phyloP scores from a whole-genome alignment of 2,329 filamentous ascomycete species.

The Arthrinium puccinioides region DNA sequence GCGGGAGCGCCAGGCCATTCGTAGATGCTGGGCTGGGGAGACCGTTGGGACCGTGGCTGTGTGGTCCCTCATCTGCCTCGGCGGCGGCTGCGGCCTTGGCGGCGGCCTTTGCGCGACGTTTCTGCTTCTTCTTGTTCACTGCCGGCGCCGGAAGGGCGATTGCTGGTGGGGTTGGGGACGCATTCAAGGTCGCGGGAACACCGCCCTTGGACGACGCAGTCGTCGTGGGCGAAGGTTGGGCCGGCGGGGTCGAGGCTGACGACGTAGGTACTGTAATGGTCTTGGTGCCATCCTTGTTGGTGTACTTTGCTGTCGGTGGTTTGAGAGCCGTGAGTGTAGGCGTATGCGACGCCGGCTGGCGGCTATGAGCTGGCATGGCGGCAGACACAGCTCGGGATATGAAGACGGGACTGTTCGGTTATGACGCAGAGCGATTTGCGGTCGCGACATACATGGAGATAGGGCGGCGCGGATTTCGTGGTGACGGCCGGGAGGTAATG shows the following conservation, averaged over 20 bases:
- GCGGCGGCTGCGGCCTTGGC: slow-evolving; percentile 54
- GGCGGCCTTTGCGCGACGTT: slow-evolving; percentile 80
- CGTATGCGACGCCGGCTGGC: slow-evolving; percentile 39
- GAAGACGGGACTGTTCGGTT: slow-evolving; percentile 7
- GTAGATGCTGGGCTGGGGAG: slow-evolving; percentile 28
- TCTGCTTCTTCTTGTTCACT: slow-evolving; percentile 92
- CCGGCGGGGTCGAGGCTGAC: slow-evolving; percentile 40
- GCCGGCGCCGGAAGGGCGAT: slow-evolving; percentile 30
- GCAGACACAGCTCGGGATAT: slow-evolving; percentile 12
- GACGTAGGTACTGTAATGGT: slow-evolving; percentile 59
- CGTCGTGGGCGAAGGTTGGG: slow-evolving; percentile 44
- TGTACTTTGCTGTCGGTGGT: slow-evolving; percentile 42
- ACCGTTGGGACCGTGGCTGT: slow-evolving; percentile 29
- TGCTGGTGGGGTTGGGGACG: slow-evolving; percentile 19
- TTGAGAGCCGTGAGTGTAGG: slow-evolving; percentile 46
- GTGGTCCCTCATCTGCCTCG: slow-evolving; percentile 21
- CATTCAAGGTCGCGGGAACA: slow-evolving; percentile 21
- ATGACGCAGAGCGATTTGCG: slow-evolving; percentile 1
- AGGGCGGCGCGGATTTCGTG: neutral
- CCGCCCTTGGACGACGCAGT: slow-evolving; percentile 29
- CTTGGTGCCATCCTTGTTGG: slow-evolving; percentile 63
- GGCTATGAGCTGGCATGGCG: slow-evolving; percentile 46
- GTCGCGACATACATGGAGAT: slow-evolving; percentile 2
- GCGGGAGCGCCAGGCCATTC: slow-evolving; percentile 15
- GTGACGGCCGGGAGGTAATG: too few species aligned